These are phyloP conservation scores for Phytophthora sp. DNA, from an alignment of 352 stramenopile species.

Conservation along the genomic window DNA sequence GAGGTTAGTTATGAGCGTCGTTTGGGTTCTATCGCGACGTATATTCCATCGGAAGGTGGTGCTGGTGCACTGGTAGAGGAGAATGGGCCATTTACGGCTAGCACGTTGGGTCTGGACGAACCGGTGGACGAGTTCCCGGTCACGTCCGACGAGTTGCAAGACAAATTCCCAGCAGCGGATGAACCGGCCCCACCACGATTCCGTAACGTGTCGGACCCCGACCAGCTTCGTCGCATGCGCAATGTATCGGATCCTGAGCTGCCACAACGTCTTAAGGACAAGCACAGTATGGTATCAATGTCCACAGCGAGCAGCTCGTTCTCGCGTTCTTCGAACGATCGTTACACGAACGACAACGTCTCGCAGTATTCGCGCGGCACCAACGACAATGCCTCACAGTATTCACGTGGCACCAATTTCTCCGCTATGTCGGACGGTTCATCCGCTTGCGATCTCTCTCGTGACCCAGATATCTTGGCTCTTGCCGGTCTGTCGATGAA, in stretches of 20 bases:
- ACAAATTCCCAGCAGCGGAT: conserved; percentile 41
- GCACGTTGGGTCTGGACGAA: conserved; percentile 29
- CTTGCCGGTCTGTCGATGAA: conserved; percentile 59
- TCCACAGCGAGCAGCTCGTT: conserved; percentile 69
- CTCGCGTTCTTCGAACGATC: conserved; percentile 41
- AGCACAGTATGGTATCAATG: conserved; percentile 57
- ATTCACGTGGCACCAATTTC: conserved; percentile 45
- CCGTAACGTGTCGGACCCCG: conserved; percentile 41
- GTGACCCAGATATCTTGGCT: conserved; percentile 60
- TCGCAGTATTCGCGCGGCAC: conserved; percentile 42
- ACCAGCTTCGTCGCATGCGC: conserved; percentile 39
- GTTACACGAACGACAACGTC: conserved; percentile 37
- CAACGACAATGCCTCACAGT: conserved; percentile 42
- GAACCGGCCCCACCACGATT: conserved; percentile 36
- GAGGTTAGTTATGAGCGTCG: conserved; percentile 40
- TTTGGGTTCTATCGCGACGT: conserved; percentile 41
- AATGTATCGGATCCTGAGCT: conserved; percentile 43
- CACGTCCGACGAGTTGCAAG: conserved; percentile 39
- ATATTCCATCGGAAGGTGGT: conserved; percentile 35
- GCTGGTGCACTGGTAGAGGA: conserved; percentile 30
- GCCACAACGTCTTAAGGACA: conserved; percentile 38
- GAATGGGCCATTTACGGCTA: conserved; percentile 24
- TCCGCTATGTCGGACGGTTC: conserved; percentile 53
- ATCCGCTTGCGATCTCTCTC: conserved; percentile 46
- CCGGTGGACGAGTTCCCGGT: conserved; percentile 37